phyloP scores from a whole-genome alignment of 2,329 filamentous ascomycete species.

The Penicillium sp. region DNA sequence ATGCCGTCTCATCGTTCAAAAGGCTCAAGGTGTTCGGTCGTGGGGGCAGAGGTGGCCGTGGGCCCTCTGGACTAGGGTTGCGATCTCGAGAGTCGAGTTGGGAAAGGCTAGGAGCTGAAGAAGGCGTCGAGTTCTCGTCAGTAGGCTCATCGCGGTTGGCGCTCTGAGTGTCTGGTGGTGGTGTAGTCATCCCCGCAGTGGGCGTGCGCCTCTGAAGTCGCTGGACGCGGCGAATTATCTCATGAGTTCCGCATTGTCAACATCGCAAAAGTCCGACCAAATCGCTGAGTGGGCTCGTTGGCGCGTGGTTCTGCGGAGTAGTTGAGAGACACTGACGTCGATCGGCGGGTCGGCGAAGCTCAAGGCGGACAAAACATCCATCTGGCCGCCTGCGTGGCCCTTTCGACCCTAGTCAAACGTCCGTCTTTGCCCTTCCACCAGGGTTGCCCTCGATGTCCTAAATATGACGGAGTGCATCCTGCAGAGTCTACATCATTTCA shows the following conservation, averaged over 20 bases:
- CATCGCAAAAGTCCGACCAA: background rate
- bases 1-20: conserved; percentile 37
- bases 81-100: conserved; percentile 19
- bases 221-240: conserved; percentile 17
- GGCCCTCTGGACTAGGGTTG: conserved; percentile 35
- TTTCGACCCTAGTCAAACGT: conserved; percentile 21
- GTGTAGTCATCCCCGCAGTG: conserved; percentile 26
- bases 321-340: conserved; percentile 21
- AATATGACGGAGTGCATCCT: conserved; percentile 39
- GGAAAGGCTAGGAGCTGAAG: conserved; percentile 18
- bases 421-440: conserved; percentile 13
- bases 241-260: conserved; percentile 17
- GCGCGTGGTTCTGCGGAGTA: conserved; percentile 4
- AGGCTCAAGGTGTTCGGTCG: conserved; percentile 44
- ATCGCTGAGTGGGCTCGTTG: background rate
- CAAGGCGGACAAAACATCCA: conserved; percentile 31
- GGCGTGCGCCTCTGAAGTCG: conserved; percentile 28
- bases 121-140: conserved; percentile 10
- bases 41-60: conserved; percentile 50
- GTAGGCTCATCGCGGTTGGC: conserved; percentile 18
- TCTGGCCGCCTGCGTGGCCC: conserved; percentile 29
- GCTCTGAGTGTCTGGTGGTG: conserved; percentile 13
- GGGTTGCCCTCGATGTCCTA: conserved; percentile 30
- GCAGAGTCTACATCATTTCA: conserved; percentile 23
- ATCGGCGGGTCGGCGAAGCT: conserved; percentile 18